A percentile compares a stretch with the other conserved stretches of the same genome.
phyloP scores from a whole-genome alignment of 2,329 filamentous ascomycete species.

The Cladosporium phlei region DNA sequence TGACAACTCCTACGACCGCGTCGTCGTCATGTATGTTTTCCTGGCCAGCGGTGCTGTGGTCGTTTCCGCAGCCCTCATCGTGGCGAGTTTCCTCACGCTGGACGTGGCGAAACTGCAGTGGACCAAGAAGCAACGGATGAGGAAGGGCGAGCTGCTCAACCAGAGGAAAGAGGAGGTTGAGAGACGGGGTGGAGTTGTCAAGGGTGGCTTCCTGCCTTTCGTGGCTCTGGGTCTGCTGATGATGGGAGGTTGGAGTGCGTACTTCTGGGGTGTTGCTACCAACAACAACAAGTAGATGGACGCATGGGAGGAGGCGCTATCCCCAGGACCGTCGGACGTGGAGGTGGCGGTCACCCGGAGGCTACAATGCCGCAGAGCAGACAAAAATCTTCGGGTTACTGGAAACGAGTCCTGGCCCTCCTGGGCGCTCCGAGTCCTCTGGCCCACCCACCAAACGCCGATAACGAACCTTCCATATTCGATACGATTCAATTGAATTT shows the following conservation, averaged over 20 bases:
- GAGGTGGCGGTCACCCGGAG: neutral
- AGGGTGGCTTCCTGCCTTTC: constrained; percentile 39
- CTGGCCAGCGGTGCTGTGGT: constrained; percentile 48
- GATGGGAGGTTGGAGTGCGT: constrained; percentile 51
- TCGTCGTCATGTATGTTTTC: constrained; percentile 53
- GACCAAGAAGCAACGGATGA: constrained; percentile 51
- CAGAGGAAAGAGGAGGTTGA: constrained; percentile 41
- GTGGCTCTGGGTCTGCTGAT: constrained; percentile 42
- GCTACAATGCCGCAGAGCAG: neutral
- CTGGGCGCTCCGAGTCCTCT: no score
- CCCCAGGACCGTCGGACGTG: no score
- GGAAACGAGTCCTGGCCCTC: no score
- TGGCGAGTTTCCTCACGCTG: constrained; percentile 36
- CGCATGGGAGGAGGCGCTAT: neutral
- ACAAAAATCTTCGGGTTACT: no score
- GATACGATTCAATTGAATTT: no score
- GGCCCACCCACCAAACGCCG: no score
- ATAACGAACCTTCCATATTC: no score
- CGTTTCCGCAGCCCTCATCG: constrained; percentile 41
- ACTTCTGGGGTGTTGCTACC: constrained; percentile 58
- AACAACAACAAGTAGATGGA: constrained; percentile 39
- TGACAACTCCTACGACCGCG: constrained; percentile 52
- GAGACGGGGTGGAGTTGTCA: constrained; percentile 36
- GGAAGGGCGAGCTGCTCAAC: constrained; percentile 42
- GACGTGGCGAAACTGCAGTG: constrained; percentile 52